Percentiles rank a stretch among this genome's conserved stretches.
These are phyloP conservation scores for Diaporthe vaccinii DNA, from an alignment of 2,329 filamentous ascomycete species.

Conservation along the genomic window DNA sequence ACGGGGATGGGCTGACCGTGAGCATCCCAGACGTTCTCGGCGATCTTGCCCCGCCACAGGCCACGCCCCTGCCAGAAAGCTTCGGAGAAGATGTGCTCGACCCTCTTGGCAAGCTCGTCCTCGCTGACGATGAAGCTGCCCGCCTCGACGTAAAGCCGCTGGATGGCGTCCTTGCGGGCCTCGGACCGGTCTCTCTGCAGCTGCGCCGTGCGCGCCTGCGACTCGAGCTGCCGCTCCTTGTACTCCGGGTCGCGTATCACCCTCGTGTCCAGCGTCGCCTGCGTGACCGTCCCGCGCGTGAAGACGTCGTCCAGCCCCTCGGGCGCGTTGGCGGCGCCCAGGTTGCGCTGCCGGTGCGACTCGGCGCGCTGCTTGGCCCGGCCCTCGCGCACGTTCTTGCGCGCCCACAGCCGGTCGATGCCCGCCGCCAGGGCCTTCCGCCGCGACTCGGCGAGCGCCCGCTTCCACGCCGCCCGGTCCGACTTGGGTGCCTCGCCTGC, in stretches of 20 bases:
- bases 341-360: constrained; percentile 62
- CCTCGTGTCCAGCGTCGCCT: constrained; percentile 61
- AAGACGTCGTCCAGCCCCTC: constrained; percentile 83
- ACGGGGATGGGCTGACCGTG: constrained; percentile 62
- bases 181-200: constrained; percentile 66
- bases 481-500: constrained; percentile 53
- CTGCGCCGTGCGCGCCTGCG: constrained; percentile 56
- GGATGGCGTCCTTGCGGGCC: constrained; percentile 77
- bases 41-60: constrained; percentile 47
- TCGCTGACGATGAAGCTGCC: constrained; percentile 89
- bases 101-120: constrained; percentile 77
- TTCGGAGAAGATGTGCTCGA: constrained; percentile 82
- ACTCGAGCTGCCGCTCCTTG: constrained; percentile 64
- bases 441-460: constrained; percentile 78
- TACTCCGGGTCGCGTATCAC: constrained; percentile 74
- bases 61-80: constrained; percentile 64
- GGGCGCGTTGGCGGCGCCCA: constrained; percentile 68
- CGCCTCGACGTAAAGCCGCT: constrained; percentile 91
- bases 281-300: constrained; percentile 76
- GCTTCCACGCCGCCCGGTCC: constrained; percentile 72
- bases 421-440: constrained; percentile 80
- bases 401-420: constrained; percentile 76
- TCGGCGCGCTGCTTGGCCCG: constrained; percentile 55
- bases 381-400: constrained; percentile 66
- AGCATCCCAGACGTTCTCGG: constrained; percentile 66